Evolutionary conservation across 108 stramenopile genomes (phyloP).

Genomic region (Nitzschia putrida): DNA sequence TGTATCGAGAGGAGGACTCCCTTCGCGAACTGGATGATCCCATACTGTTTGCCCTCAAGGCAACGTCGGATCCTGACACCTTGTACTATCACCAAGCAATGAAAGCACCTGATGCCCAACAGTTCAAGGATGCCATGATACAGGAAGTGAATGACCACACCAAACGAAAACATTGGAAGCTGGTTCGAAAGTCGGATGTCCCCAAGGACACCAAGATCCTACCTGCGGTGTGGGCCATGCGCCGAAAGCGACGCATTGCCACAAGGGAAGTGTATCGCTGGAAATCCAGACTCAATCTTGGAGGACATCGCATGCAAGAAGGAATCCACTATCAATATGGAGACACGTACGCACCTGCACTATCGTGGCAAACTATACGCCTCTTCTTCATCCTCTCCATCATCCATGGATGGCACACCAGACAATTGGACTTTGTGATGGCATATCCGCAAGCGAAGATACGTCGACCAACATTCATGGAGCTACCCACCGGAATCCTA

Average conservation of each 20-base stretch:
- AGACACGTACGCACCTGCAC: conserved; percentile 52
- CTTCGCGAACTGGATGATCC: neutral
- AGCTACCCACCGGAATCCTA: conserved; percentile 40
- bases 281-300: conserved; percentile 32
- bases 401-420: conserved; percentile 33
- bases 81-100: conserved; percentile 31
- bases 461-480: conserved; percentile 37
- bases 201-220: conserved; percentile 21
- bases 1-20: neutral
- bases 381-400: conserved; percentile 22
- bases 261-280: conserved; percentile 35
- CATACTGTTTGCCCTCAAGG: too few relatives aligned
- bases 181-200: conserved; percentile 19
- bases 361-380: conserved; percentile 35
- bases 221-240: conserved; percentile 52
- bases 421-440: conserved; percentile 43
- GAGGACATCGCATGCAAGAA: conserved; percentile 31
- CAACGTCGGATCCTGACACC: conserved; percentile 33
- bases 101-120: neutral
- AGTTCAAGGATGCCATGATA: neutral
- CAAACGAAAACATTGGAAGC: neutral
- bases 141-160: neutral
- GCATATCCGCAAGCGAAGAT: conserved; percentile 49
- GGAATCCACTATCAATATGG: conserved; percentile 42
- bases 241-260: conserved; percentile 38